phyloP scores from a whole-genome alignment of 148 eudicot genomes.

The Chenopodium formosanum region DNA sequence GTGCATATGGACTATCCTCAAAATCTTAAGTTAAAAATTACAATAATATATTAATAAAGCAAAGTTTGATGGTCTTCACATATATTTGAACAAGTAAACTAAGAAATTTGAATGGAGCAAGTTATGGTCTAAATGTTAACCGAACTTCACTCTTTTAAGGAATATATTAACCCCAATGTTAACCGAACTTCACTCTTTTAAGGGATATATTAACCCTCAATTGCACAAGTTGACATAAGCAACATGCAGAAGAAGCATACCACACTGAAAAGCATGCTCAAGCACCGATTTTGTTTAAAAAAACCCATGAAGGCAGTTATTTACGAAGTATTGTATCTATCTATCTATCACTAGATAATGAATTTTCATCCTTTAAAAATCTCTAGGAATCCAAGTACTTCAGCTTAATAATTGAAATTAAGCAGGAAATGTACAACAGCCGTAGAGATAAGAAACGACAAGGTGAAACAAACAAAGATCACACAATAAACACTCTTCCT shows the following conservation, averaged over 20 bases:
- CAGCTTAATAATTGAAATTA: not conserved
- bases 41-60: not conserved
- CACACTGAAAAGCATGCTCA: not conserved
- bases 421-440: not conserved
- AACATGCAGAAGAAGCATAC: not conserved
- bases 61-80: not conserved
- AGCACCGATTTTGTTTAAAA: not conserved
- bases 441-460: not conserved
- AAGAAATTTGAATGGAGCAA: not conserved
- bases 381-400: not conserved
- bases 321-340: no score
- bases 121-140: not conserved
- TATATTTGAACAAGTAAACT: not conserved
- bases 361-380: not conserved
- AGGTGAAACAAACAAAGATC: not conserved
- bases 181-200: not conserved
- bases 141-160: no score
- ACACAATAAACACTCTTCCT: not conserved
- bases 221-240: not conserved
- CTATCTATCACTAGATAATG: not conserved
- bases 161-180: no score
- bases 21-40: not conserved
- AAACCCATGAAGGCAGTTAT: not conserved
- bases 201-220: not conserved
- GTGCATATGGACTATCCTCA: slow-evolving; percentile 1